phyloP scores from a whole-genome alignment of 352 stramenopile species.

The Blastocystis sp. region DNA sequence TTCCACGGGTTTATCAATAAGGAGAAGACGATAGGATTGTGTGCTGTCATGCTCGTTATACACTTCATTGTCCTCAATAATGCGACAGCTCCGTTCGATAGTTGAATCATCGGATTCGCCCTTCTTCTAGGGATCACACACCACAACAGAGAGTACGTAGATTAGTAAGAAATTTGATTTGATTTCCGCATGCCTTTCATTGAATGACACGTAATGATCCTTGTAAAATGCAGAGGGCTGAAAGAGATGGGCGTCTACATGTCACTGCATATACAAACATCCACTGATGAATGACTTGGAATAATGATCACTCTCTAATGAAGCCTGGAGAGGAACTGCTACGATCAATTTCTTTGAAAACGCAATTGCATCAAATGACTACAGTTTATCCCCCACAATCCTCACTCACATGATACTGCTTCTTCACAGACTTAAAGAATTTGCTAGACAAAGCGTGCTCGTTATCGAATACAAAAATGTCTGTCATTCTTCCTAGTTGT shows the following conservation, averaged over 20 bases:
- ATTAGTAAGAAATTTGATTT: conserved; percentile 5
- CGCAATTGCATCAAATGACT: neutral
- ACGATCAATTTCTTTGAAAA: conserved; percentile 15
- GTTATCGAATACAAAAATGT: conserved; percentile 34
- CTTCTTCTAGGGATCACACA: neutral
- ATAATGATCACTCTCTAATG: neutral
- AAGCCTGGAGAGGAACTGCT: neutral
- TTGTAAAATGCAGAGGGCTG: conserved; percentile 17
- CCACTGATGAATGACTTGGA: neutral
- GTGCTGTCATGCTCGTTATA: neutral
- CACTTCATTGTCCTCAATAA: conserved; percentile 49
- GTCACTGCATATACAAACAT: neutral
- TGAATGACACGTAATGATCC: conserved; percentile 3
- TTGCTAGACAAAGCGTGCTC: neutral
- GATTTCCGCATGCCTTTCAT: conserved; percentile 14
- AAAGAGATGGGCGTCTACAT: conserved; percentile 1
- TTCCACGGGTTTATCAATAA: conserved; percentile 28
- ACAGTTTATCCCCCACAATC: neutral
- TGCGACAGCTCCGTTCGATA: conserved; percentile 3
- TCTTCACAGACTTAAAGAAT: neutral
- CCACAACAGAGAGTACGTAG: neutral
- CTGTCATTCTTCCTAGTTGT: neutral
- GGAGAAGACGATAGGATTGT: conserved; percentile 6
- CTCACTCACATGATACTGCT: neutral
- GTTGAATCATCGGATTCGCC: neutral